These are phyloP conservation scores for Boletus tylopilopsis DNA, from an alignment of 768 basidiomycete species.

Conservation along the genomic window DNA sequence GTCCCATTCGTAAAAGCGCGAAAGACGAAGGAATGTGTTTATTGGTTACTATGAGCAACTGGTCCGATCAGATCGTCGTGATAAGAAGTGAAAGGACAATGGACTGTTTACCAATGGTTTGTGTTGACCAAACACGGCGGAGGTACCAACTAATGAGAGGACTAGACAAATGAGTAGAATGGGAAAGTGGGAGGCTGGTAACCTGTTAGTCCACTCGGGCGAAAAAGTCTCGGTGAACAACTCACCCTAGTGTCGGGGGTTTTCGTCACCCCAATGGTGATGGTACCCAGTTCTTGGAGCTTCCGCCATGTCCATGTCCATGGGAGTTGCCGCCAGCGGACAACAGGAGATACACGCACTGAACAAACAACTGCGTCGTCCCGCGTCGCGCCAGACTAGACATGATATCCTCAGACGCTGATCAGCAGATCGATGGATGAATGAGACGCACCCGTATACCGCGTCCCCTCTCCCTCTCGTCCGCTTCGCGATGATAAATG, in stretches of 20 bases:
- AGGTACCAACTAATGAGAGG: conserved; percentile 55
- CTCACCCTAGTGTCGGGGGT: conserved; percentile 39
- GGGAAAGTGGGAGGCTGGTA: conserved; percentile 66
- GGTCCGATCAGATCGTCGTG: conserved; percentile 2
- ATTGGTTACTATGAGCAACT: conserved; percentile 47
- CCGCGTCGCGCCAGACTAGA: too few relatives aligned
- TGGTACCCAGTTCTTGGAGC: conserved; percentile 45
- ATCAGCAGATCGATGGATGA: too few relatives aligned
- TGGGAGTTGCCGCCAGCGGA: conserved; percentile 77
- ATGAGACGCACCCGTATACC: too few relatives aligned
- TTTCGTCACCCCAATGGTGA: conserved; percentile 67
- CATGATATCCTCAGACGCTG: too few relatives aligned
- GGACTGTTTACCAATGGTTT: conserved; percentile 59
- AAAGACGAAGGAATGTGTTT: conserved; percentile 57
- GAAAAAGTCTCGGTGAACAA: not conserved
- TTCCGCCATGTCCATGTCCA: conserved; percentile 57
- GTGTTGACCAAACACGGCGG: conserved; percentile 60
- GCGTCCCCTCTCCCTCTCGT: too few relatives aligned
- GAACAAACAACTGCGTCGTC: too few relatives aligned
- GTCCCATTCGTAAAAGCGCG: conserved; percentile 38
- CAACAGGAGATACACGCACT: conserved; percentile 84
- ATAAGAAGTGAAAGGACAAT: conserved; percentile 24
- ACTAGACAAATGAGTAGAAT: conserved; percentile 51
- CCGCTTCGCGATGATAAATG: too few relatives aligned
- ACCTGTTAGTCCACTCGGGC: not conserved